phyloP scores from a whole-genome alignment of 805 yeast genomes.

The Ogataea pini region DNA sequence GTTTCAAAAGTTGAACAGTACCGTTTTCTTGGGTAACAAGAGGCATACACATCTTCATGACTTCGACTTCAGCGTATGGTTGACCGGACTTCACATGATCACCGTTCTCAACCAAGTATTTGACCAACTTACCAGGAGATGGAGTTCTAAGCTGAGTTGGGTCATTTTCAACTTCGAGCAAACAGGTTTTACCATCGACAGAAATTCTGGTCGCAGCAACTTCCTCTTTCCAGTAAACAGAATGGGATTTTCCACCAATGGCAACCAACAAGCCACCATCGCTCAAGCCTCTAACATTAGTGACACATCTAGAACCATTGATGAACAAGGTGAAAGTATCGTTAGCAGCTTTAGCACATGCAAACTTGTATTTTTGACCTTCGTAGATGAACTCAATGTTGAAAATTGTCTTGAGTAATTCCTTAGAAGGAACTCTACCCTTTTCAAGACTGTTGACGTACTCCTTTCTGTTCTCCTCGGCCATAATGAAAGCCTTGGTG shows the following conservation, averaged over 20 bases:
- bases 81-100: constrained; percentile 91
- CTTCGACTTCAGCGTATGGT: constrained; percentile 97
- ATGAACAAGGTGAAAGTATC: constrained; percentile 87
- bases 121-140: constrained; percentile 97
- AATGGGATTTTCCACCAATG: constrained; percentile 89
- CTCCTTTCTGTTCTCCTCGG: constrained; percentile 67
- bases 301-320: constrained; percentile 88
- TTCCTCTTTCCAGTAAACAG: constrained; percentile 97
- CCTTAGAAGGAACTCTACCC: constrained; percentile 92
- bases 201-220: constrained; percentile 92
- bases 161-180: constrained; percentile 92
- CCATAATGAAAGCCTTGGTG: constrained; percentile 84
- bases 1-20: constrained; percentile 86
- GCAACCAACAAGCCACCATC: constrained; percentile 94
- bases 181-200: constrained; percentile 92
- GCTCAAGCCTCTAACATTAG: constrained; percentile 82
- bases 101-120: constrained; percentile 91
- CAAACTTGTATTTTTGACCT: constrained; percentile 88
- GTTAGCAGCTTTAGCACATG: constrained; percentile 88
- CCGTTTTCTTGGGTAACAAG: constrained; percentile 93
- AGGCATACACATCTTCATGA: constrained; percentile 99
- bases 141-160: constrained; percentile 99
- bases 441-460: constrained; percentile 80
- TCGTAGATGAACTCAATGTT: constrained; percentile 96
- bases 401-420: constrained; percentile 78